Conservation (phyloP, 106 monocot genomes). For the Dendrobium chrysotoxum region DNA sequence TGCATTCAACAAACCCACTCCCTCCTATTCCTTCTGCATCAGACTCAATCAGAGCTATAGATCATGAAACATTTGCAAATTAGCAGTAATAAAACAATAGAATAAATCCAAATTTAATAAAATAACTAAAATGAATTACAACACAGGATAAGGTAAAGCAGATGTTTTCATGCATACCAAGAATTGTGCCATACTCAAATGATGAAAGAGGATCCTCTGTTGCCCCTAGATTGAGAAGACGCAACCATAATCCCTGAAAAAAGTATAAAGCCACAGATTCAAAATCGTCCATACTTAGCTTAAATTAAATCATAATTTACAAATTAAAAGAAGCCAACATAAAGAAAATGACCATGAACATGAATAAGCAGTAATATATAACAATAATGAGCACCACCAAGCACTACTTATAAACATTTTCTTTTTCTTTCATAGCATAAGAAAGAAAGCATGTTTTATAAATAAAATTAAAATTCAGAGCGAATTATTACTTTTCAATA, state of each 20-base stretch:
- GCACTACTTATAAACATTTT: not conserved
- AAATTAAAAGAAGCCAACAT: not conserved
- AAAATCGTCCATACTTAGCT: not conserved
- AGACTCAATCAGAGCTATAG: slow-evolving; percentile 89
- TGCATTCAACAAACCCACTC: slow-evolving; percentile 98
- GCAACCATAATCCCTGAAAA: slow-evolving; percentile 85
- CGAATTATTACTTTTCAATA: not conserved
- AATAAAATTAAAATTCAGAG: not conserved
- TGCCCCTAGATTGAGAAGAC: slow-evolving; percentile 89
- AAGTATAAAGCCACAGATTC: not conserved
- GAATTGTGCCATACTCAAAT: slow-evolving; percentile 99
- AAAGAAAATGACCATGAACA: not conserved
- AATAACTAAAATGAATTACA: not conserved
- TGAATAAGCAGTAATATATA: not conserved
- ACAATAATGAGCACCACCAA: not conserved
- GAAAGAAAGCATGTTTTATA: not conserved
- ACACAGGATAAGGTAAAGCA: not conserved
- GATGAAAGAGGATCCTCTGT: slow-evolving; percentile 99
- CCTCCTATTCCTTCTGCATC: slow-evolving; percentile 99
- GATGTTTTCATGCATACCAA: slow-evolving; percentile 43
- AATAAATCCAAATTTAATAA: not conserved
- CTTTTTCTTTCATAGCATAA: not conserved
- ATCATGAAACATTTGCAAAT: not conserved
- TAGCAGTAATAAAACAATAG: not conserved
- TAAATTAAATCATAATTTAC: not conserved